A percentile compares a stretch with the other conserved stretches of the same genome.
Conservation (phyloP, 2,329 filamentous ascomycete species). For the Scorias spongiosa region DNA sequence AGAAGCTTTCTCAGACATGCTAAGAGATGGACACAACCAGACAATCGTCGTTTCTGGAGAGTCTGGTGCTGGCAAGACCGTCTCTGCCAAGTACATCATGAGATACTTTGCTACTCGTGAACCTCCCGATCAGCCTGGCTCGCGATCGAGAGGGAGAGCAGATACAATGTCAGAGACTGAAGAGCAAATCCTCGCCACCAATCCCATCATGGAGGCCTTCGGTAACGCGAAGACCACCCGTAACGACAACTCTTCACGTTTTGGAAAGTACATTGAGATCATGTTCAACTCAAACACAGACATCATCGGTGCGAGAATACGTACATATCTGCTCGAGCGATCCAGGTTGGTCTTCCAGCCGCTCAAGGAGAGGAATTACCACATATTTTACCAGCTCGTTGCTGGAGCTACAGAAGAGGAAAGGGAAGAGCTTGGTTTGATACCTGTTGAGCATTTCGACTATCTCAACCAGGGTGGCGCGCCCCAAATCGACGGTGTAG, state of each 20-base stretch:
- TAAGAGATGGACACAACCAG: constrained; percentile 90
- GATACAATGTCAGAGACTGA: constrained; percentile 94
- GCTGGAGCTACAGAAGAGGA: constrained; percentile 79
- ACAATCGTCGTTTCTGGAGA: constrained; percentile 98
- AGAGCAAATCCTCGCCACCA: constrained; percentile 94
- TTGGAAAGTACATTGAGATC: constrained; percentile 99
- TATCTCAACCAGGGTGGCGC: constrained; percentile 93
- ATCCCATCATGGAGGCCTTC: constrained; percentile 99
- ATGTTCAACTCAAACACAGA: constrained; percentile 94
- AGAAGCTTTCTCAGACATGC: constrained; percentile 97
- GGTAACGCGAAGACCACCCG: constrained; percentile 99
- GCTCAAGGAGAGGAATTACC: constrained; percentile 94
- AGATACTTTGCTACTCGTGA: constrained; percentile 97
- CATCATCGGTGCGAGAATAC: constrained; percentile 94
- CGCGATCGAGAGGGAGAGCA: constrained; percentile 55
- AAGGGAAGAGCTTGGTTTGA: constrained; percentile 61
- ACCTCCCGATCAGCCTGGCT: constrained; percentile 72
- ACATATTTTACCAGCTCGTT: constrained; percentile 96
- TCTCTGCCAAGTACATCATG: constrained; percentile 99
- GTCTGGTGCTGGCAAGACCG: constrained; percentile 96
- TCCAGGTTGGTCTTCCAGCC: constrained; percentile 95
- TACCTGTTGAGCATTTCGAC: constrained; percentile 79
- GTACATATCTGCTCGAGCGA: constrained; percentile 87
- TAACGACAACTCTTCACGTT: constrained; percentile 97
- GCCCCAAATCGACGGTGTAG: constrained; percentile 81